Percentiles rank a stretch among this genome's conserved stretches.
These are phyloP conservation scores for Pulveroboletus ravenelii DNA, from an alignment of 768 basidiomycete species.

Conservation along the genomic window DNA sequence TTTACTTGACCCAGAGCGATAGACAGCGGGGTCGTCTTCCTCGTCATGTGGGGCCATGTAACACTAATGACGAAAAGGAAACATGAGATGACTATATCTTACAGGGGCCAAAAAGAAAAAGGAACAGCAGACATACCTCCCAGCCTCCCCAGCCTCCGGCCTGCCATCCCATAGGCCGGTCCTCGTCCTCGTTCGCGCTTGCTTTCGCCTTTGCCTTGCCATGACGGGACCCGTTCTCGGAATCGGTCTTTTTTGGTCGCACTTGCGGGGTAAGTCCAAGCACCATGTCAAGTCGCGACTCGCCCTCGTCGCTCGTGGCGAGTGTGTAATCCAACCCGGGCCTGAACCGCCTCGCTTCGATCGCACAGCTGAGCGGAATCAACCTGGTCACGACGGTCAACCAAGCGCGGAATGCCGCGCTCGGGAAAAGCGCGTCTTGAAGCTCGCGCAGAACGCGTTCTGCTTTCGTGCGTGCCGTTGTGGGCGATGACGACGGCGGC, in stretches of 20 bases:
- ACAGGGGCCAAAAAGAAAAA: neutral
- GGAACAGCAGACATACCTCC: conserved; percentile 56
- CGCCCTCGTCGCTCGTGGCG: conserved; percentile 79
- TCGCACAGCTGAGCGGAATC: conserved; percentile 64
- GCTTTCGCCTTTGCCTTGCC: conserved; percentile 29
- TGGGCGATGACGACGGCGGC: neutral
- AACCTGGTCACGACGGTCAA: conserved; percentile 65
- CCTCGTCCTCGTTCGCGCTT: conserved; percentile 18
- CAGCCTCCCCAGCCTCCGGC: conserved; percentile 85
- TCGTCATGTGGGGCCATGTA: conserved; percentile 95
- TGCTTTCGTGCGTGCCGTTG: conserved; percentile 13
- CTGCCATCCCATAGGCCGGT: conserved; percentile 52
- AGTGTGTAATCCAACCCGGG: conserved; percentile 95
- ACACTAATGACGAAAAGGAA: conserved; percentile 44
- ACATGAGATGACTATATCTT: neutral
- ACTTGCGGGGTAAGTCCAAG: conserved; percentile 78
- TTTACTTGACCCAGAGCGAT: conserved; percentile 57
- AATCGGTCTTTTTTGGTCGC: conserved; percentile 16
- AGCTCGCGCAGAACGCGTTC: conserved; percentile 35
- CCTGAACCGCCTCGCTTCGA: conserved; percentile 85
- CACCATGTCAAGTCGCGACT: conserved; percentile 80
- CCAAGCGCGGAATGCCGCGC: conserved; percentile 89
- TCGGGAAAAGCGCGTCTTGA: conserved; percentile 75
- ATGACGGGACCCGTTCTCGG: conserved; percentile 6
- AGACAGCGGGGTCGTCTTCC: conserved; percentile 93